Percentiles rank a stretch among this genome's conserved stretches.
These are phyloP conservation scores for Euphorbia tirucalli DNA, from an alignment of 345 rosid species.

Conservation along the genomic window DNA sequence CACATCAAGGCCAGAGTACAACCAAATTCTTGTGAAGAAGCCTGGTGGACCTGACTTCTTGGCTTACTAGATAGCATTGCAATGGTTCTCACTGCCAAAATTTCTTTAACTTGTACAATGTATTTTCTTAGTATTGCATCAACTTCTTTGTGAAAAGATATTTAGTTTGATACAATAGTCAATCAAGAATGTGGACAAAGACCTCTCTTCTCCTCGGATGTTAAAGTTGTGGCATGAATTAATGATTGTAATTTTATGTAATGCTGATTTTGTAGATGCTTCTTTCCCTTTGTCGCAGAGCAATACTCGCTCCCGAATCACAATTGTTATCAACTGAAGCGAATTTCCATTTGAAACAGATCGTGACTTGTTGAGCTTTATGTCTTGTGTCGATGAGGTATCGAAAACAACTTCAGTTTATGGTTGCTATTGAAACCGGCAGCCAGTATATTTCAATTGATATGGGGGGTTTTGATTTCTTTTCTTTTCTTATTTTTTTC, in stretches of 20 bases:
- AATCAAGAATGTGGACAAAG: background rate
- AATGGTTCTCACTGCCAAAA: background rate
- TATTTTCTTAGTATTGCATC: background rate
- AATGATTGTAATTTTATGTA: background rate
- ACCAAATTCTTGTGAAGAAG: slow-evolving; percentile 64
- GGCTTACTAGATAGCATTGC: slow-evolving; percentile 36
- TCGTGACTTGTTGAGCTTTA: background rate
- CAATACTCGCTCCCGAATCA: background rate
- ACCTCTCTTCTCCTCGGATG: background rate
- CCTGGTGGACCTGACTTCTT: slow-evolving; percentile 51
- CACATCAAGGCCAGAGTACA: slow-evolving; percentile 60
- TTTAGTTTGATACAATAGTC: background rate
- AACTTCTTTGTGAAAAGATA: background rate
- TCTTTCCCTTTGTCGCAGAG: background rate
- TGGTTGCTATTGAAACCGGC: no score
- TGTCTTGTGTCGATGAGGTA: background rate
- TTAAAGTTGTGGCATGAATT: no score
- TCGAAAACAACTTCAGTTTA: no score
- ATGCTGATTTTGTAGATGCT: background rate
- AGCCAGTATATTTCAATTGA: no score
- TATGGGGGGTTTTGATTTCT: no score
- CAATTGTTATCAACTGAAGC: background rate
- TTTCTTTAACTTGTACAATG: background rate
- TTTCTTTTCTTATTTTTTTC: no score
- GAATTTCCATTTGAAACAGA: no score